Percentiles rank a stretch among this genome's conserved stretches.
Conservation (phyloP, 2,329 filamentous ascomycete genomes). For the Paramyrothecium sp. region DNA sequence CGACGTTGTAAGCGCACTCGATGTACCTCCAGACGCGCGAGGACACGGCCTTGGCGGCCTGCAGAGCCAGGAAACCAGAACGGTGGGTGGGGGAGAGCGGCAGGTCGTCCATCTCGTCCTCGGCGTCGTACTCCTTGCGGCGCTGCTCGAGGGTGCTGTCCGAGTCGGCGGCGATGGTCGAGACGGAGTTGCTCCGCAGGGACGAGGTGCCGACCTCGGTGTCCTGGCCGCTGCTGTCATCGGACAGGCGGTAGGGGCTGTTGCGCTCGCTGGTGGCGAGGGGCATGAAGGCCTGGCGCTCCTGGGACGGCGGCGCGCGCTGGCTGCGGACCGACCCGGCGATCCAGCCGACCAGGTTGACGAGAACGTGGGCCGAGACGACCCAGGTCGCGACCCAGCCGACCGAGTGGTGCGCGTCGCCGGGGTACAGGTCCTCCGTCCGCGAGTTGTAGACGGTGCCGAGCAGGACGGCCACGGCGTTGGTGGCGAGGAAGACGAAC, state of each 20-base stretch:
- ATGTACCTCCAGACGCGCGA: conserved; percentile 57
- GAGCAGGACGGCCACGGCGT: conserved; percentile 63
- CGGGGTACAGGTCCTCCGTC: conserved; percentile 82
- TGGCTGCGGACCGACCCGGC: conserved; percentile 23
- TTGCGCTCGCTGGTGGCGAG: conserved; percentile 55
- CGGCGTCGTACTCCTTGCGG: conserved; percentile 43
- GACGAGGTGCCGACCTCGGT: conserved; percentile 63
- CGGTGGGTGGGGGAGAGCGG: conserved; percentile 29
- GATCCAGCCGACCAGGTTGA: conserved; percentile 65
- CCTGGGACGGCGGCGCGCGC: conserved; percentile 25
- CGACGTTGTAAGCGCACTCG: conserved; percentile 58
- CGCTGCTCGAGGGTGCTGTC: conserved; percentile 32
- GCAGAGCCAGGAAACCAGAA: conserved; percentile 50
- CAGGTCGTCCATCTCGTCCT: conserved; percentile 35
- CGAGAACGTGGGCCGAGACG: conserved; percentile 65
- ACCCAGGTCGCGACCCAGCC: conserved; percentile 82
- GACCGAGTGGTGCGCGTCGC: conserved; percentile 84
- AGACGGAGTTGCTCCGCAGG: conserved; percentile 62
- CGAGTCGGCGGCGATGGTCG: conserved; percentile 48
- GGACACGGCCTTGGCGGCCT: conserved; percentile 55
- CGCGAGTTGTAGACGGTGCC: conserved; percentile 73
- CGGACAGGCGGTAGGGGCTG: conserved; percentile 54
- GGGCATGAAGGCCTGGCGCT: conserved; percentile 61
- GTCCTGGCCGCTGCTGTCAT: conserved; percentile 71
- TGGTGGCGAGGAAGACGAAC: conserved; percentile 62